Percentiles rank a stretch among this genome's conserved stretches.
Conservation (phyloP, 176 grass and related monocot species). For the Eragrostis nindensis region DNA sequence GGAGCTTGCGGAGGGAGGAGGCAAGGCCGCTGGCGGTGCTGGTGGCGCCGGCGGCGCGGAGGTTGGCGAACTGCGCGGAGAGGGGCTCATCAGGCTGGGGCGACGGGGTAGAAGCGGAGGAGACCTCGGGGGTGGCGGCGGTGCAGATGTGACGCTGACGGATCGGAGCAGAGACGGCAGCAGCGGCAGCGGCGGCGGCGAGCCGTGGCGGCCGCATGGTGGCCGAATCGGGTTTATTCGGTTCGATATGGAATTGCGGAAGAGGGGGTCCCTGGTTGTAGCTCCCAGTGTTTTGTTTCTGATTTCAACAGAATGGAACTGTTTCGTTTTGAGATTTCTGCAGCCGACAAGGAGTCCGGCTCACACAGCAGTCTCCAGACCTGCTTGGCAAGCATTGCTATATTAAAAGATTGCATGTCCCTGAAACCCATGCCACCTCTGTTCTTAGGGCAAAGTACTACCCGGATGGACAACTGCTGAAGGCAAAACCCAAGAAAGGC, state of each 20-base stretch:
- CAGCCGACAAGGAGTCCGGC: too few species aligned
- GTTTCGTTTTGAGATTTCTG: neutral
- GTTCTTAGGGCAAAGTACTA: too few species aligned
- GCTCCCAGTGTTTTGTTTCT: too few species aligned
- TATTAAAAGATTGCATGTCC: too few species aligned
- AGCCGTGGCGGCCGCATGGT: constrained; percentile 40
- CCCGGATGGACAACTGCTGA: too few species aligned
- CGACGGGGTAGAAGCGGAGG: neutral
- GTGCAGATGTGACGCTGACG: constrained; percentile 35
- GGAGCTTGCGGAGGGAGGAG: constrained; percentile 35
- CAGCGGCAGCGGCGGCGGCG: neutral
- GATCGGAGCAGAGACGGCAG: constrained; percentile 21
- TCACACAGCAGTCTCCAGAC: too few species aligned
- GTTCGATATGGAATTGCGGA: neutral
- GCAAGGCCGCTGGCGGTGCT: constrained; percentile 43
- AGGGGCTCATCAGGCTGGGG: constrained; percentile 15
- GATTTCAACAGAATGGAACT: neutral
- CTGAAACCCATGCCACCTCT: too few species aligned
- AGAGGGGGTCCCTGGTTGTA: neutral
- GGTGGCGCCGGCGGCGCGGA: neutral
- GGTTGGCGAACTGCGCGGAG: constrained; percentile 24
- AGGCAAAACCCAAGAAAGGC: too few species aligned
- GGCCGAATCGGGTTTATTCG: constrained; percentile 13
- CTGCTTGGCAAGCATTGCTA: too few species aligned
- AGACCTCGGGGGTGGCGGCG: neutral